Percentiles rank a stretch among this genome's conserved stretches.
These are phyloP conservation scores for Leonotis leonurus DNA, from an alignment of 257 asterid genomes.

Conservation along the genomic window DNA sequence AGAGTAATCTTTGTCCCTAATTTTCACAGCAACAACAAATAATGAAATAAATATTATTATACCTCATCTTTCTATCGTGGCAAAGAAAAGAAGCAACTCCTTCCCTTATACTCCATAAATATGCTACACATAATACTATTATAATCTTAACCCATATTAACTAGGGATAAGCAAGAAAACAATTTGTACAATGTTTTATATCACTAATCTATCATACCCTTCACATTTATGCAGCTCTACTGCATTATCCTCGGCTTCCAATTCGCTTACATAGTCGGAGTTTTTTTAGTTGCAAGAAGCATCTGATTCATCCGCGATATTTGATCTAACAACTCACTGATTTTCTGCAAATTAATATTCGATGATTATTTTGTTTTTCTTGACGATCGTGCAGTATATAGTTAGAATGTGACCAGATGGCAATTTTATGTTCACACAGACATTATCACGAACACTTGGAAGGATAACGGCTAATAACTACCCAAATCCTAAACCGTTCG, in stretches of 20 bases:
- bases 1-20: background rate
- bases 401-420: background rate
- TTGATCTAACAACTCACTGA: constrained; percentile 53
- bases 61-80: background rate
- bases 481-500: background rate
- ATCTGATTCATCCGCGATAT: constrained; percentile 59
- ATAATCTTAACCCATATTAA: background rate
- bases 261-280: constrained; percentile 13
- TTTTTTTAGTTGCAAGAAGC: constrained; percentile 34
- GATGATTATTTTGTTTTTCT: background rate
- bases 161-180: background rate
- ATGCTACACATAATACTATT: background rate
- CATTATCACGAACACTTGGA: constrained; percentile 37
- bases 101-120: background rate
- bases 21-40: background rate
- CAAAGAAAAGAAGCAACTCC: background rate
- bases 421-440: background rate
- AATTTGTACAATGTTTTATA: constrained; percentile 15
- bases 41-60: background rate
- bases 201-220: background rate
- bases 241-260: background rate
- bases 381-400: background rate
- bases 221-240: background rate
- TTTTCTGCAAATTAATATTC: constrained; percentile 41
- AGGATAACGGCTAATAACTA: background rate